Conservation (phyloP, 768 basidiomycete genomes). For the Suillus discolor region DNA sequence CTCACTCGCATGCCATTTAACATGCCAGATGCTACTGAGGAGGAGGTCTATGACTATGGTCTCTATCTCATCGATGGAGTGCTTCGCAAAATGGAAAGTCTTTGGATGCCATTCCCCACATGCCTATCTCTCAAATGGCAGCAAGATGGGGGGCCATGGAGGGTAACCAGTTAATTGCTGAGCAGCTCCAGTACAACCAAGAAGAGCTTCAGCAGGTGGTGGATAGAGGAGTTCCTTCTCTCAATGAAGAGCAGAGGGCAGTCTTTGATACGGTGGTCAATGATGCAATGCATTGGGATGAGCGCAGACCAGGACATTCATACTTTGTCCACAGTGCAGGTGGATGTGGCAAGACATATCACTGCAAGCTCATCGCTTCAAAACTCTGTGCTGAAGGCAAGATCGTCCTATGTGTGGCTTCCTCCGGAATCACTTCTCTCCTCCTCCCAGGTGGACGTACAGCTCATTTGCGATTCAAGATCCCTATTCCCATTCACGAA, state of each 20-base stretch:
- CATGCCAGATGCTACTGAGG: conserved; percentile 26
- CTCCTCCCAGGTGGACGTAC: conserved; percentile 46
- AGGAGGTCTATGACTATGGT: conserved; percentile 42
- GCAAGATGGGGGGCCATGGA: conserved; percentile 20
- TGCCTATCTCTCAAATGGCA: conserved; percentile 17
- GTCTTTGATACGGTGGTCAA: conserved; percentile 33
- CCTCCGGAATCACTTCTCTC: conserved; percentile 51
- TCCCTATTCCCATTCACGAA: conserved; percentile 40
- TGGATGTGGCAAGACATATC: conserved; percentile 47
- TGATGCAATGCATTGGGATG: conserved; percentile 21
- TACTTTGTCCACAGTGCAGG: conserved; percentile 47
- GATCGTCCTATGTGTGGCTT: conserved; percentile 51
- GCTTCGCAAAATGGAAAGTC: conserved; percentile 14
- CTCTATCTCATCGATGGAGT: conserved; percentile 40
- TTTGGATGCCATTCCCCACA: conserved; percentile 16
- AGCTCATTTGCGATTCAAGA: conserved; percentile 49
- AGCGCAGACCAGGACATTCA: neutral
- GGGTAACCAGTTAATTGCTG: conserved; percentile 21
- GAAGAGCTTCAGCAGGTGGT: neutral
- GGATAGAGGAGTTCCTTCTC: neutral
- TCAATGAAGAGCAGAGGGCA: conserved; percentile 33
- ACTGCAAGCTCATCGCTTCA: conserved; percentile 33
- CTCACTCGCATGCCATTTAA: conserved; percentile 10
- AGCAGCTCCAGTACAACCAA: conserved; percentile 5
- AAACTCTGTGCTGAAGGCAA: conserved; percentile 25